These are phyloP conservation scores for Amanita inopinata DNA, from an alignment of 768 basidiomycete genomes.

Conservation along the genomic window DNA sequence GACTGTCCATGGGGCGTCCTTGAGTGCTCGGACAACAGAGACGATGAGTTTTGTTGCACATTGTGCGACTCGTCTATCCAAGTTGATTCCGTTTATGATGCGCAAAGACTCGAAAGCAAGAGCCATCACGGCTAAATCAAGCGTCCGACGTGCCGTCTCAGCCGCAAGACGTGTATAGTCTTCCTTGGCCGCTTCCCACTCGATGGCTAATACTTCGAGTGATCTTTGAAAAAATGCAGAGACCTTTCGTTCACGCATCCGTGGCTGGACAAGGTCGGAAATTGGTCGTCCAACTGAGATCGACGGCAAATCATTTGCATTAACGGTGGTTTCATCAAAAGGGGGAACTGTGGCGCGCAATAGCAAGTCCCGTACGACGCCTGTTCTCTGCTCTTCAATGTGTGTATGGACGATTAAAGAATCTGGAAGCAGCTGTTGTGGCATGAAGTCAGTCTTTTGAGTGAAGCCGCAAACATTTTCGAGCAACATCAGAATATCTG, in stretches of 20 bases:
- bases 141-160: slow-evolving; percentile 51
- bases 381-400: slow-evolving; percentile 45
- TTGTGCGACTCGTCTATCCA: slow-evolving; percentile 55
- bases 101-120: slow-evolving; percentile 65
- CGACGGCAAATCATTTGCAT: background rate
- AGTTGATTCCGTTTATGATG: slow-evolving; percentile 49
- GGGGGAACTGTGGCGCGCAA: slow-evolving; percentile 53
- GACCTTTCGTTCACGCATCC: slow-evolving; percentile 49
- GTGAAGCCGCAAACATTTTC: slow-evolving; percentile 52
- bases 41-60: slow-evolving; percentile 43
- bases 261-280: slow-evolving; percentile 33
- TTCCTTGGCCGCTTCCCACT: slow-evolving; percentile 33
- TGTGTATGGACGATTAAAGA: slow-evolving; percentile 53
- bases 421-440: slow-evolving; percentile 55
- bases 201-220: slow-evolving; percentile 38
- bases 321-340: slow-evolving; percentile 15
- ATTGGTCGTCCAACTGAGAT: background rate
- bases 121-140: slow-evolving; percentile 62
- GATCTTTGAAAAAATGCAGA: slow-evolving; percentile 55
- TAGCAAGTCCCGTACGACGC: slow-evolving; percentile 60
- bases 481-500: slow-evolving; percentile 57
- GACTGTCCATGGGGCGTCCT: slow-evolving; percentile 41
- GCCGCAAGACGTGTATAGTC: slow-evolving; percentile 35
- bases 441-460: slow-evolving; percentile 34
- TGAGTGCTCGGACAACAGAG: slow-evolving; percentile 26